These are phyloP conservation scores for Lagenidium giganteum DNA, from an alignment of 352 stramenopile species.

Conservation along the genomic window DNA sequence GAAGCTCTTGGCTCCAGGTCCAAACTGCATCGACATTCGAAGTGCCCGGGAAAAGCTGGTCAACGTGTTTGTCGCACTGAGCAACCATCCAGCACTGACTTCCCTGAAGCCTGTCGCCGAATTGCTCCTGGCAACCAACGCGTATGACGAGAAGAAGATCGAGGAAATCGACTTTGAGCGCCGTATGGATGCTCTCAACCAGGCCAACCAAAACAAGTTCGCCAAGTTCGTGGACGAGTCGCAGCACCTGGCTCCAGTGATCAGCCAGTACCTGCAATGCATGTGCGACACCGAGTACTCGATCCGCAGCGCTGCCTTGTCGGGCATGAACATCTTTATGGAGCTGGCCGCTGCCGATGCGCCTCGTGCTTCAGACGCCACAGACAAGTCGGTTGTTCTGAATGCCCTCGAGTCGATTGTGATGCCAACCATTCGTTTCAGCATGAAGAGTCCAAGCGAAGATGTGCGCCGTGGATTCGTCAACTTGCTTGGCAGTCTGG, in stretches of 20 bases:
- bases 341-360: slow-evolving; percentile 28
- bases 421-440: slow-evolving; percentile 84
- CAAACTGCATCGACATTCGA: slow-evolving; percentile 68
- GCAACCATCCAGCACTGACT: slow-evolving; percentile 25
- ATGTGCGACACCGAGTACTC: slow-evolving; percentile 85
- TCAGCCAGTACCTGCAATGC: slow-evolving; percentile 72
- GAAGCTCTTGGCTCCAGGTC: slow-evolving; percentile 66
- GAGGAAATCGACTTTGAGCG: slow-evolving; percentile 84
- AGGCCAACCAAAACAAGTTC: slow-evolving; percentile 61
- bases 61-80: slow-evolving; percentile 62
- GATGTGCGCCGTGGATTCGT: slow-evolving; percentile 83
- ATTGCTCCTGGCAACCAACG: slow-evolving; percentile 62
- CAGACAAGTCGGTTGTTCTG: slow-evolving; percentile 36
- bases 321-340: slow-evolving; percentile 52
- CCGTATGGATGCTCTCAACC: slow-evolving; percentile 68
- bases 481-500: slow-evolving; percentile 65
- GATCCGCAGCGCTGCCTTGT: slow-evolving; percentile 68
- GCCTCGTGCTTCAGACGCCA: too few species aligned
- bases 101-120: slow-evolving; percentile 33
- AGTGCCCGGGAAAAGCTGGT: slow-evolving; percentile 57
- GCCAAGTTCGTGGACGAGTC: slow-evolving; percentile 48
- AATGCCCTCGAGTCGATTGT: slow-evolving; percentile 85
- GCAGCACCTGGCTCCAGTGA: slow-evolving; percentile 64
- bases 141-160: slow-evolving; percentile 72
- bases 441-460: slow-evolving; percentile 70